These are phyloP conservation scores for Balansia obtecta DNA, from an alignment of 2,329 filamentous ascomycete genomes.

Conservation along the genomic window DNA sequence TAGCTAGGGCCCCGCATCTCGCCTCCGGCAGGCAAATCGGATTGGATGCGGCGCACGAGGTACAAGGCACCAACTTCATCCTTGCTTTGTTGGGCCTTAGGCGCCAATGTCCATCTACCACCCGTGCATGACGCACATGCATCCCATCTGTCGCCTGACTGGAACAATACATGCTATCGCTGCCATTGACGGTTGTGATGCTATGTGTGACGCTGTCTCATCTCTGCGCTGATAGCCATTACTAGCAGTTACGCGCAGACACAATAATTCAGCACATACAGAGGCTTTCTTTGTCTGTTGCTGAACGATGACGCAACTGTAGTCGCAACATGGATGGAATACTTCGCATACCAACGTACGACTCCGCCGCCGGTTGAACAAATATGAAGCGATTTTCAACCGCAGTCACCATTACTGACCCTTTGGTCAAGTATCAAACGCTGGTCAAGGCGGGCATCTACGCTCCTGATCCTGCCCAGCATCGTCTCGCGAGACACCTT, in stretches of 20 bases:
- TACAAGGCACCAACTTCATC: no score
- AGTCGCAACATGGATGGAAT: not conserved
- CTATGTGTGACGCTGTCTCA: no score
- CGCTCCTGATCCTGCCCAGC: conserved; percentile 57
- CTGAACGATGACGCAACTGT: not conserved
- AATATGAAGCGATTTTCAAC: conserved; percentile 27
- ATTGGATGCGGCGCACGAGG: no score
- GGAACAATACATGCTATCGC: no score
- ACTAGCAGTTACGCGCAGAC: no score
- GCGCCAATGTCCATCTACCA: no score
- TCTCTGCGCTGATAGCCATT: no score
- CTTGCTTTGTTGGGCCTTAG: not conserved
- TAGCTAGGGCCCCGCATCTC: no score
- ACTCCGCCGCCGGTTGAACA: not conserved
- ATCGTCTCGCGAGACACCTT: conserved; percentile 61
- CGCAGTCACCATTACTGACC: conserved; percentile 54
- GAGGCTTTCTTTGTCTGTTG: no score
- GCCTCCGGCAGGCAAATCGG: no score
- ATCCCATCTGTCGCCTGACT: not conserved
- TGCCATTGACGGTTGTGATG: no score
- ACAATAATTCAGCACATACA: no score
- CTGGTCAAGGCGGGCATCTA: conserved; percentile 55
- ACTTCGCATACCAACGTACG: not conserved
- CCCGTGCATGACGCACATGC: not conserved
- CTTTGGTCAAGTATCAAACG: conserved; percentile 63